A percentile compares a stretch with the other conserved stretches of the same genome.
phyloP scores from a whole-genome alignment of 2,329 filamentous ascomycete species.

The Scedosporium aurantiacum region DNA sequence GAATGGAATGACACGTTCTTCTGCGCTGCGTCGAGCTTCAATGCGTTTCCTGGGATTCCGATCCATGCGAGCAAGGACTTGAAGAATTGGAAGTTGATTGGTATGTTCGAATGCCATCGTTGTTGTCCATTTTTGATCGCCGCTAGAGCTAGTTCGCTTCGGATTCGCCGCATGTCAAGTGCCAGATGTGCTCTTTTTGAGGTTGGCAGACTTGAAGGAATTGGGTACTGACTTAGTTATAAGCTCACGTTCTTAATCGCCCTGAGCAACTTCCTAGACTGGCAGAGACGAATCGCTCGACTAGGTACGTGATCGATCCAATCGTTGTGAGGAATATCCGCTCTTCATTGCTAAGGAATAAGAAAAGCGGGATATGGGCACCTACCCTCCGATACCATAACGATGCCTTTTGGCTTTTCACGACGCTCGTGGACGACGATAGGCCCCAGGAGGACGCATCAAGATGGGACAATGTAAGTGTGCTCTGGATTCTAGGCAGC shows the following conservation, averaged over 20 bases:
- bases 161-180: background rate
- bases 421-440: constrained; percentile 26
- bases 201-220: background rate
- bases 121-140: constrained; percentile 8
- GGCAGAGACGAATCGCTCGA: constrained; percentile 10
- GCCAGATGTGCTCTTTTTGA: background rate
- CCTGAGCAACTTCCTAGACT: constrained; percentile 28
- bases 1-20: constrained; percentile 34
- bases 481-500: constrained; percentile 15
- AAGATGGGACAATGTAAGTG: constrained; percentile 19
- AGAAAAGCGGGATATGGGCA: constrained; percentile 33
- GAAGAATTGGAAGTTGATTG: constrained; percentile 32
- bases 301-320: constrained; percentile 14
- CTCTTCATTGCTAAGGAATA: constrained; percentile 1
- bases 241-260: constrained; percentile 27
- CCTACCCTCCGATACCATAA: constrained; percentile 31
- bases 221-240: background rate
- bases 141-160: background rate
- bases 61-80: constrained; percentile 42
- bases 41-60: constrained; percentile 39
- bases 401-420: constrained; percentile 32
- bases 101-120: background rate
- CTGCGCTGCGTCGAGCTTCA: constrained; percentile 40
- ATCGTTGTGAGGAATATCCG: too few species aligned
- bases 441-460: constrained; percentile 17